A percentile compares a stretch with the other conserved stretches of the same genome.
Conservation (phyloP, 148 eudicot genomes). For the Tetragonia tetragonoides region DNA sequence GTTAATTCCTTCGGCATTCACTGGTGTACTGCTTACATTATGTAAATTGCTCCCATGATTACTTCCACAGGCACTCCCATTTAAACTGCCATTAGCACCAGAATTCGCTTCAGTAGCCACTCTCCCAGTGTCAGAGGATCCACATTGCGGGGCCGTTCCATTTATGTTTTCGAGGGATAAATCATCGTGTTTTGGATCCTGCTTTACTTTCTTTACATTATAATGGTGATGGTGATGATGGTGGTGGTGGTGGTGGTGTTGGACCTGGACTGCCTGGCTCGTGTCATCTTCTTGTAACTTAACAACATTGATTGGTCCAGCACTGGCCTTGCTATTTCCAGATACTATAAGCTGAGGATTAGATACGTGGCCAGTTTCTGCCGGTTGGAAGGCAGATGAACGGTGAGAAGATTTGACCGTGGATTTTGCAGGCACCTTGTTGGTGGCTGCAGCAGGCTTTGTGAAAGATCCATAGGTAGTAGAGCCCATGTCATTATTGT, state of each 20-base stretch:
- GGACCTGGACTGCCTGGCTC: conserved; percentile 38
- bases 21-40: conserved; percentile 42
- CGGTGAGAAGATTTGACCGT: conserved; percentile 33
- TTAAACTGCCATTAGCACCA: conserved; percentile 45
- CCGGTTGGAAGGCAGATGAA: conserved; percentile 43
- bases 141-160: conserved; percentile 32
- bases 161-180: conserved; percentile 29
- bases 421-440: conserved; percentile 38
- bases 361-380: conserved; percentile 22
- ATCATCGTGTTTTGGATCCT: conserved; percentile 30
- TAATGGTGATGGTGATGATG: conserved; percentile 59
- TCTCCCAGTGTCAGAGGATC: conserved; percentile 33
- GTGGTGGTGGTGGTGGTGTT: conserved; percentile 57
- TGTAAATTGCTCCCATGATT: conserved; percentile 56
- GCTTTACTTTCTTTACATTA: conserved; percentile 39
- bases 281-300: conserved; percentile 18
- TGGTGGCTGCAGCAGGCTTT: conserved; percentile 33
- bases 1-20: conserved; percentile 38
- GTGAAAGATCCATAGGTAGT: conserved; percentile 48
- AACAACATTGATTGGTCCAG: conserved; percentile 23
- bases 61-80: conserved; percentile 74
- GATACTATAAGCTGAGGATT: conserved; percentile 24
- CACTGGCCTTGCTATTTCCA: conserved; percentile 22
- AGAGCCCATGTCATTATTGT: conserved; percentile 73
- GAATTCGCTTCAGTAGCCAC: conserved; percentile 41